Evolutionary conservation across 176 grass and related monocot genomes (phyloP).

Genomic region (Alloteropsis semialata): DNA sequence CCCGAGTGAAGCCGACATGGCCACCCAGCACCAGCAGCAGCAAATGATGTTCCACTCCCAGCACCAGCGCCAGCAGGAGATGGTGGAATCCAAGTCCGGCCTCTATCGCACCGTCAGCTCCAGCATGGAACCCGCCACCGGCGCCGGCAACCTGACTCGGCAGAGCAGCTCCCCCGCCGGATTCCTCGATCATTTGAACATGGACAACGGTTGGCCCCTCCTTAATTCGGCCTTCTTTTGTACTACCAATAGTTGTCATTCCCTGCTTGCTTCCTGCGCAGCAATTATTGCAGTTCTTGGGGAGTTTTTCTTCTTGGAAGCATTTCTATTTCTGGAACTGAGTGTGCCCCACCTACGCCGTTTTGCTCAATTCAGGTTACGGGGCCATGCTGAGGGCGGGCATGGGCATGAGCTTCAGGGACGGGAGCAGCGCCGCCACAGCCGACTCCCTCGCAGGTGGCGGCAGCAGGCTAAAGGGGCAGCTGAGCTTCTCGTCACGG

Average conservation of each 20-base stretch:
- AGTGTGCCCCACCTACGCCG: neutral
- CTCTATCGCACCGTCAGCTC: constrained; percentile 70
- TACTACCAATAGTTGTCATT: constrained; percentile 3
- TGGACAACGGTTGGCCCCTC: constrained; percentile 68
- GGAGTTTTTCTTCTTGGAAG: constrained; percentile 16
- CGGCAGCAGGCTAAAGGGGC: constrained; percentile 53
- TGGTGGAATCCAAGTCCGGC: constrained; percentile 38
- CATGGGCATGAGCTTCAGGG: constrained; percentile 52
- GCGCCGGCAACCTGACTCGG: constrained; percentile 47
- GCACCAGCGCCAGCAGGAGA: constrained; percentile 31
- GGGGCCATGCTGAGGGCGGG: constrained; percentile 69
- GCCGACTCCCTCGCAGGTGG: constrained; percentile 2
- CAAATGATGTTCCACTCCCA: constrained; percentile 80
- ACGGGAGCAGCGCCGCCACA: constrained; percentile 13
- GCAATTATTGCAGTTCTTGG: constrained; percentile 50
- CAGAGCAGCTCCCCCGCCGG: constrained; percentile 93
- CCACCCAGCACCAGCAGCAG: constrained; percentile 41
- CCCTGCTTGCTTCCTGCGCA: neutral
- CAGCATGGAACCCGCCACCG: constrained; percentile 37
- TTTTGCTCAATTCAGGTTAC: constrained; percentile 50
- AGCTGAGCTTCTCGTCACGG: constrained; percentile 91
- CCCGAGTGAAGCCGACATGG: constrained; percentile 34
- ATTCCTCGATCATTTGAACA: constrained; percentile 71
- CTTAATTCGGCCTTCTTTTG: constrained; percentile 49
- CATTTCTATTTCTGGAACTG: constrained; percentile 60